Percentiles rank a stretch among this genome's conserved stretches.
These are phyloP conservation scores for Talaromyces sp. DNA, from an alignment of 2,329 filamentous ascomycete genomes.

Conservation along the genomic window DNA sequence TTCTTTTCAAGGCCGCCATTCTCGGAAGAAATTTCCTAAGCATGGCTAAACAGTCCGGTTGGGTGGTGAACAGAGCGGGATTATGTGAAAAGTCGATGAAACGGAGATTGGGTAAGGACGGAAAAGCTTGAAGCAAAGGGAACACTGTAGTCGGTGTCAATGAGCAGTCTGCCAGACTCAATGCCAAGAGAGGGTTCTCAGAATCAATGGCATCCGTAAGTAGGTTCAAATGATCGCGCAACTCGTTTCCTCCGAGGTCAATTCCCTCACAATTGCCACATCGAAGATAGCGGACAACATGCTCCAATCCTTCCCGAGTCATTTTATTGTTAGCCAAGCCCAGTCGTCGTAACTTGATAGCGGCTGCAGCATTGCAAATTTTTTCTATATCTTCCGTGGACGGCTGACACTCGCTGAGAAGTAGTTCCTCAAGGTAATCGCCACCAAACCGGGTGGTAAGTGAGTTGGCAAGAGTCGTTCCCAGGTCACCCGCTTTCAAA, in stretches of 20 bases:
- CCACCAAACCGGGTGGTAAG: conserved; percentile 75
- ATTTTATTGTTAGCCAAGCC: conserved; percentile 81
- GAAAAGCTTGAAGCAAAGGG: conserved; percentile 70
- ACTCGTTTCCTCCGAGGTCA: conserved; percentile 82
- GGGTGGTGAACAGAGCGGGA: conserved; percentile 68
- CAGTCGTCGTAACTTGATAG: conserved; percentile 72
- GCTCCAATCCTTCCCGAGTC: conserved; percentile 67
- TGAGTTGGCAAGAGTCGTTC: conserved; percentile 68
- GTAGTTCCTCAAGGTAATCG: conserved; percentile 72
- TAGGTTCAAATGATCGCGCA: conserved; percentile 52
- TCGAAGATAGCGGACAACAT: conserved; percentile 72
- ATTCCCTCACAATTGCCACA: conserved; percentile 79
- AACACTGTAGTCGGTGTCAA: conserved; percentile 69
- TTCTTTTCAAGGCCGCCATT: conserved; percentile 71
- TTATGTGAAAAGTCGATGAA: conserved; percentile 95
- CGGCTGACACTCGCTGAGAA: conserved; percentile 75
- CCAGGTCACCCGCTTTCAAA: conserved; percentile 49
- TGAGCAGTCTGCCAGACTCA: conserved; percentile 84
- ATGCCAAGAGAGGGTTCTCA: conserved; percentile 65
- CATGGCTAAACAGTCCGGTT: conserved; percentile 69
- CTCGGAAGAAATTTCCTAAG: conserved; percentile 82
- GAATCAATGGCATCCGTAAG: conserved; percentile 36
- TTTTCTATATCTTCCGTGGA: conserved; percentile 67
- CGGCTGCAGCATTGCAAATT: conserved; percentile 77
- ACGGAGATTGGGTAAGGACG: conserved; percentile 67